Base-by-base conservation (phyloP, 768 basidiomycete species). In the Lentinula raphanica region DNA sequence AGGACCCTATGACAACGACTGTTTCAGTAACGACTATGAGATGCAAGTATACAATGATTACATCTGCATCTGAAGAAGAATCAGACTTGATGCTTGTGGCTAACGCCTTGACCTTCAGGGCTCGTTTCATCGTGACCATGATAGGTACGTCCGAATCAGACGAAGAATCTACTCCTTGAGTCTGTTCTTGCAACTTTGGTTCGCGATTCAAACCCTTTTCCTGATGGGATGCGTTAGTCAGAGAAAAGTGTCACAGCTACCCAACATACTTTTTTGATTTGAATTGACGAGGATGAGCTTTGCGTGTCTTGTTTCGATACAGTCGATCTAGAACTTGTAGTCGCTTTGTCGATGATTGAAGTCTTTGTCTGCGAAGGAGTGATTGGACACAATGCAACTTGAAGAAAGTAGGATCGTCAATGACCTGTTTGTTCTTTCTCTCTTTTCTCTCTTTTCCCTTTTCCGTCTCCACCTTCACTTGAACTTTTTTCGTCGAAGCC, bases 401-500 rank as follows among this genome's bases (percentile, higher is more conserved):
- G 17, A 15, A 9, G 15, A 36, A 44, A 27, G 35, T 15, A 11
- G 38, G 15, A 29, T 42, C 53, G 58, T 57, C 67, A 60, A 61
- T 64, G 49, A 49, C 49, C 54, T 57, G 42, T 63, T 56, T 38
- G 49, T 45, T 54, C 60, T 59, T 42, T 62, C 59, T 49, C 48
- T 65, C 65, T 68, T 64, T 54, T 57, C 62, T 54, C 63, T 42
- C 25, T 25, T 17, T 53, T 13, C 35, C 51, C 11, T 39, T 17
- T 17, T 53, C 35, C 11, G 35, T 13, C 21, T 53, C 36, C 28
- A 4, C n/a, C n/a, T n/a, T 32, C 13, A 13, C 32, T 35, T 35
- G 32, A 13, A 51, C 61, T 60, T 58, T 53, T 40, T 45, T 61
- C 56, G 56, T 66, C 63, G 60, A 66, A 59, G 13, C 42, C 32